These are phyloP conservation scores for Pezicula neosporulosa DNA, from an alignment of 2,329 filamentous ascomycete genomes.

Conservation along the genomic window DNA sequence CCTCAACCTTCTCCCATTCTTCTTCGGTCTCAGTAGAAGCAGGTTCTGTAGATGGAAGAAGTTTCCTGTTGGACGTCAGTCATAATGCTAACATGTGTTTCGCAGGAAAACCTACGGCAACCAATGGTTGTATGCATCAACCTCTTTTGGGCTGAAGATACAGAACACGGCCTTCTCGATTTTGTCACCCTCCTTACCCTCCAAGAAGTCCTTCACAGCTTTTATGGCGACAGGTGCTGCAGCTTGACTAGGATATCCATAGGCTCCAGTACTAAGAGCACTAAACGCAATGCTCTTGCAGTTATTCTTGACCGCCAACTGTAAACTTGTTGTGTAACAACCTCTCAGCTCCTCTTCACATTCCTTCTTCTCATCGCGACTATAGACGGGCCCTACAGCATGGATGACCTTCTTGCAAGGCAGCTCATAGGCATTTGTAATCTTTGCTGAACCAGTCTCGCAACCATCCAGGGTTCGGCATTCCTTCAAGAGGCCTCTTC, in stretches of 20 bases:
- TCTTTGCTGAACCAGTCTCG: slow-evolving; percentile 74
- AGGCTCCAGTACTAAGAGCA: slow-evolving; percentile 83
- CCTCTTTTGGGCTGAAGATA: slow-evolving; percentile 76
- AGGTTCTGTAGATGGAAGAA: slow-evolving; percentile 43
- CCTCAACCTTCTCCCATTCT: slow-evolving; percentile 24
- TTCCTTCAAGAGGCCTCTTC: slow-evolving; percentile 62
- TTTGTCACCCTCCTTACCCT: slow-evolving; percentile 39
- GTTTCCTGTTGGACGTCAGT: slow-evolving; percentile 30
- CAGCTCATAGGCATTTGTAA: slow-evolving; percentile 73
- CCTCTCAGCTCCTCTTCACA: slow-evolving; percentile 46
- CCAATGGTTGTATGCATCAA: slow-evolving; percentile 63
- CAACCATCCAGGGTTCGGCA: slow-evolving; percentile 73
- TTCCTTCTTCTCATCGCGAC: slow-evolving; percentile 32
- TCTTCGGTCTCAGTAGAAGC: slow-evolving; percentile 8
- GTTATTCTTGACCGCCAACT: slow-evolving; percentile 65
- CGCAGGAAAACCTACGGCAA: slow-evolving; percentile 66
- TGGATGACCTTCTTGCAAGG: slow-evolving; percentile 82
- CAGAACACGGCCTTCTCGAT: slow-evolving; percentile 81
- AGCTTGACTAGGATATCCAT: slow-evolving; percentile 74
- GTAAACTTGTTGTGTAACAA: slow-evolving; percentile 70
- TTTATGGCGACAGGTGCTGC: slow-evolving; percentile 71
- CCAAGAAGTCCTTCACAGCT: slow-evolving; percentile 53
- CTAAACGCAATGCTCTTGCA: slow-evolving; percentile 77
- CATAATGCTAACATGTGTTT: neutral
- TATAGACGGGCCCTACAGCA: slow-evolving; percentile 82